Evolutionary conservation across 306 rosid species (phyloP), one percentile per base, ranked within the genome.

Genomic region (Abrus precatorius): DNA sequence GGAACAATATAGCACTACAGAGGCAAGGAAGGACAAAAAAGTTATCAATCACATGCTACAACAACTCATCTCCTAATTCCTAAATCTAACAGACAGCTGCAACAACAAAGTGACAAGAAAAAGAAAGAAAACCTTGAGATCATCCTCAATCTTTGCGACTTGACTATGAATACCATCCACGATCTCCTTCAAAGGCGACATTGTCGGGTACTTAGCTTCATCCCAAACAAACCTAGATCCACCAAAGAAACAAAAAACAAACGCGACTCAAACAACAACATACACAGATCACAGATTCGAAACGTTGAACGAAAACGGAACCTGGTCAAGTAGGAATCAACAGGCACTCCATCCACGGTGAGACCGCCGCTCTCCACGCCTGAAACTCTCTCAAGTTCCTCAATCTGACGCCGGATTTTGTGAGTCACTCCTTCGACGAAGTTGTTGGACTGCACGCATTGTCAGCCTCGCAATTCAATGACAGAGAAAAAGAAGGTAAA

Each of bases 381-480:
- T 0, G 98, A 92, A 74, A 84, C 81, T 85, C 86, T 87, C 85
- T 94, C 97, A 14, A 94, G 82, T 30, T 94, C 98, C 88, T 92
- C 98, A 79, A 94, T 92, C 93, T 94, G 98, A n/a, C 98, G 92
- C 89, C 97, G 84, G 90, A 94, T 91, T 92, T 94, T 92, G 80
- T 78, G 91, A 10, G 98, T 88, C 5, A 92, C 97, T 33, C 92
- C 98, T 82, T 94, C 98, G 71, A 94, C 84, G 72, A 95, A 95
- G 88, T 71, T 88, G 82, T 95, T 95, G 8, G 98, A 85, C 99
- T 93, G 84, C 79, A 85, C 52, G 78, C 40, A 54, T 13, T 54
- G 3, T 45, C 13, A 83, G 11, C 52, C 41, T 49, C 40, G 53
- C 9, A 83, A 65, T 70, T 50, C 41, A 66, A 33, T 5, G 41